phyloP scores from a whole-genome alignment of 1,284 basidiomycete genomes.

The Spongispora temasekensis region DNA sequence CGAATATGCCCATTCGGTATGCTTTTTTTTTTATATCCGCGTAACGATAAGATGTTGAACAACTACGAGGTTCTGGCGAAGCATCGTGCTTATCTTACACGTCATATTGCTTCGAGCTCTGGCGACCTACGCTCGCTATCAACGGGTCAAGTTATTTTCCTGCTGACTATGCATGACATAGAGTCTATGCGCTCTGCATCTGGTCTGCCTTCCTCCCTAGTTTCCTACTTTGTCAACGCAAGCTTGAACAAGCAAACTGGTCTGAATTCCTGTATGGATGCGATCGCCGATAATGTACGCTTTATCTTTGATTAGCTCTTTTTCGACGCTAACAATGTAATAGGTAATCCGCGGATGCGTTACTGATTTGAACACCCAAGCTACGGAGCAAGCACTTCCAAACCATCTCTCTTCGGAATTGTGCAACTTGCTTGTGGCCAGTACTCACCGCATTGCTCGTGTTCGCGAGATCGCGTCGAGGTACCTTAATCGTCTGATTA shows the following conservation, averaged over 20 bases:
- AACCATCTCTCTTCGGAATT: slow-evolving; percentile 75
- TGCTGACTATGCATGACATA: slow-evolving; percentile 87
- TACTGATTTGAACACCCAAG: slow-evolving; percentile 68
- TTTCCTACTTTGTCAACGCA: slow-evolving; percentile 89
- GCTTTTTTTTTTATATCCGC: background rate
- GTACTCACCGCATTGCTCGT: slow-evolving; percentile 83
- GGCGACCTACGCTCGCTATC: slow-evolving; percentile 78
- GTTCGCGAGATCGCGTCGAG: slow-evolving; percentile 82
- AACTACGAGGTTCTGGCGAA: slow-evolving; percentile 59
- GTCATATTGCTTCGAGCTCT: slow-evolving; percentile 69
- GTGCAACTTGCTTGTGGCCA: slow-evolving; percentile 72
- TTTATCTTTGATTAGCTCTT: slow-evolving; percentile 2
- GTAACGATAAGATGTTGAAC: slow-evolving; percentile 2
- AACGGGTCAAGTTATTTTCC: slow-evolving; percentile 85
- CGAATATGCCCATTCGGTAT: slow-evolving; percentile 79
- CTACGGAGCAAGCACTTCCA: slow-evolving; percentile 80
- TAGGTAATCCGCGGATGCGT: slow-evolving; percentile 78
- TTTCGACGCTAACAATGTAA: slow-evolving; percentile 12
- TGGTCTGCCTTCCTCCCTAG: slow-evolving; percentile 81
- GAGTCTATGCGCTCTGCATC: slow-evolving; percentile 85
- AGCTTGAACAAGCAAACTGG: slow-evolving; percentile 75
- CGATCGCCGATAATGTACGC: slow-evolving; percentile 81
- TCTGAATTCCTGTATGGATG: slow-evolving; percentile 78
- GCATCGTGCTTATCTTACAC: slow-evolving; percentile 66
- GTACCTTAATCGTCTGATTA: slow-evolving; percentile 85